These are phyloP conservation scores for Hypoxylon crocopeplum DNA, from an alignment of 495 filamentous ascomycete genomes.

Conservation along the genomic window DNA sequence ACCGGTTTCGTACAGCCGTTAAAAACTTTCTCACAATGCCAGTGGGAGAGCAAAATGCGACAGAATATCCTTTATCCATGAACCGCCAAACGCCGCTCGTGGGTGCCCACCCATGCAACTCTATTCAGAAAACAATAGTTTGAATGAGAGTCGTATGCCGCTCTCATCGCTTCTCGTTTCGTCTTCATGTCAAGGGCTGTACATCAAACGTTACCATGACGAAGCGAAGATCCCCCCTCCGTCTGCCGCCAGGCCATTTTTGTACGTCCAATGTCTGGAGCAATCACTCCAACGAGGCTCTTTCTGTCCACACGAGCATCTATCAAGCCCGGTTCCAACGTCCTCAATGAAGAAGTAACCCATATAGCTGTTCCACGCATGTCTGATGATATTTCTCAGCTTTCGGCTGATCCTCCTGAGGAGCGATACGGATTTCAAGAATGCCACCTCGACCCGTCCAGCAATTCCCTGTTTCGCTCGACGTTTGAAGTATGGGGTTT, in stretches of 20 bases:
- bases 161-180: not conserved
- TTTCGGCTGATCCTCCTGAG: not conserved
- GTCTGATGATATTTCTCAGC: not conserved
- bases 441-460: constrained; percentile 9
- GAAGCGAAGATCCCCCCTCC: not conserved
- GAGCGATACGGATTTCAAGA: not conserved
- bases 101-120: constrained; percentile 15
- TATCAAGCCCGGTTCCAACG: not conserved
- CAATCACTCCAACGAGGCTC: not conserved
- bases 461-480: constrained; percentile 2
- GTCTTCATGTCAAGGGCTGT: not conserved
- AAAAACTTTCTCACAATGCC: constrained; percentile 5
- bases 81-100: constrained; percentile 16
- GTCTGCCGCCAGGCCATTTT: not conserved
- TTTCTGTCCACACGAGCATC: not conserved
- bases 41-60: constrained; percentile 12
- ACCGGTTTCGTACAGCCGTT: not conserved
- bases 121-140: not conserved
- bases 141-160: not conserved
- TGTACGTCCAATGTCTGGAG: not conserved
- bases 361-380: constrained; percentile 31
- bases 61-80: not conserved
- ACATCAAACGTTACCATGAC: not conserved
- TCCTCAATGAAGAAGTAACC: constrained; percentile 12
- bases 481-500: constrained; percentile 5